These are phyloP conservation scores for Mortierella sp. DNA, from an alignment of 371 early-diverging fungal genomes.

Conservation along the genomic window DNA sequence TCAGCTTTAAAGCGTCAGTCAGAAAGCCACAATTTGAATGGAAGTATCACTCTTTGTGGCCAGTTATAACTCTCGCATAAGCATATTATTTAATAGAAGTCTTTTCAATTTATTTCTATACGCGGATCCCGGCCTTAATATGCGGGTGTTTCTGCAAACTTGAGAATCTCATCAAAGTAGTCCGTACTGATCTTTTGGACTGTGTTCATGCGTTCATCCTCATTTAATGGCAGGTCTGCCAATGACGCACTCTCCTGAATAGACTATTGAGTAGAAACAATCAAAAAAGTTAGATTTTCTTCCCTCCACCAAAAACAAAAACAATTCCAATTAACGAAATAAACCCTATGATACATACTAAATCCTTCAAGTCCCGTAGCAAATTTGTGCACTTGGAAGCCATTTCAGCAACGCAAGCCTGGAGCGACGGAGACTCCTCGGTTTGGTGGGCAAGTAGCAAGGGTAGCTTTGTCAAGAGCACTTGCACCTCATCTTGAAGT, in stretches of 20 bases:
- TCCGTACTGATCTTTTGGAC: slow-evolving; percentile 50
- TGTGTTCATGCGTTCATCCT: slow-evolving; percentile 38
- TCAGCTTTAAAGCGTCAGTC: slow-evolving; percentile 4
- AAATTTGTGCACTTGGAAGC: slow-evolving; percentile 41
- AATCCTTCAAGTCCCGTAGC: slow-evolving; percentile 32
- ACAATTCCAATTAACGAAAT: neutral
- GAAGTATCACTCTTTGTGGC: slow-evolving; percentile 69
- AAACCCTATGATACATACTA: slow-evolving; percentile 13
- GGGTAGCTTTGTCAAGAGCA: slow-evolving; percentile 27
- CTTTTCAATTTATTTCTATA: neutral
- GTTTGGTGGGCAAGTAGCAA: slow-evolving; percentile 15
- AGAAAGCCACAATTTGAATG: slow-evolving; percentile 52
- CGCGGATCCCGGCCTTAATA: slow-evolving; percentile 6
- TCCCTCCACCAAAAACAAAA: neutral
- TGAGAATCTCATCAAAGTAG: slow-evolving; percentile 52
- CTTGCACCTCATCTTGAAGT: slow-evolving; percentile 22
- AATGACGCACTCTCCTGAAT: slow-evolving; percentile 29
- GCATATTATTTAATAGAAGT: slow-evolving; percentile 3
- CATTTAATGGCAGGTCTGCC: slow-evolving; percentile 32
- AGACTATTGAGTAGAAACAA: slow-evolving; percentile 14
- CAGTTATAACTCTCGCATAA: slow-evolving; percentile 46
- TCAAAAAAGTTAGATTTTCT: neutral
- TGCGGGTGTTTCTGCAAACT: slow-evolving; percentile 32
- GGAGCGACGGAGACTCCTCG: slow-evolving; percentile 11
- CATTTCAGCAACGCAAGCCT: slow-evolving; percentile 42